These are phyloP conservation scores for Kodamaea fukazawae DNA, from an alignment of 805 yeast genomes.

Conservation along the genomic window DNA sequence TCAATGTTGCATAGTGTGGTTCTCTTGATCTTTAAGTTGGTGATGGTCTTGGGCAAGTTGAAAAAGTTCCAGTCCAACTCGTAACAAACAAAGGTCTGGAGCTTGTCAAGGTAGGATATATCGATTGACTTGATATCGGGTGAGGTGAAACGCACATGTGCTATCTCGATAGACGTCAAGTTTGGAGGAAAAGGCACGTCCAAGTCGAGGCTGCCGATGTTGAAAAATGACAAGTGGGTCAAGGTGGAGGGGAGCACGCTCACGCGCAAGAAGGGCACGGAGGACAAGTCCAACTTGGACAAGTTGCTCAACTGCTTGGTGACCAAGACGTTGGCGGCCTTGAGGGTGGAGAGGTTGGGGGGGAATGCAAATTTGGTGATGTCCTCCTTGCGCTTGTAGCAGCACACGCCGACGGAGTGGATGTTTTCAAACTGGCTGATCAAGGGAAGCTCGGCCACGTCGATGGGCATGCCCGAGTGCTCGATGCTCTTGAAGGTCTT, in stretches of 20 bases:
- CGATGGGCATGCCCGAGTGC: conserved; percentile 6
- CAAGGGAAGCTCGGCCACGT: neutral
- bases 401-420: neutral
- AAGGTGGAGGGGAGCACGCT: conserved; percentile 2
- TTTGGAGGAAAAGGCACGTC: conserved; percentile 3
- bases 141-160: conserved; percentile 2
- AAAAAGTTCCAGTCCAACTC: conserved; percentile 7
- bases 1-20: conserved; percentile 1
- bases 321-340: conserved; percentile 1
- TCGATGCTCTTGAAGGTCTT: conserved; percentile 1
- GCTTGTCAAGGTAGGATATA: conserved; percentile 2
- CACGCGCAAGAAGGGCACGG: neutral
- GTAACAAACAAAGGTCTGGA: conserved; percentile 4
- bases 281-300: neutral
- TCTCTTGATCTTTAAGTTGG: conserved; percentile 1
- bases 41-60: conserved; percentile 1
- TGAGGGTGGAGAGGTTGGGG: conserved; percentile 1
- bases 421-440: neutral
- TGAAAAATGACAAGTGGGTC: conserved; percentile 1
- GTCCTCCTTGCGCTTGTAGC: neutral
- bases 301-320: neutral
- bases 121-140: neutral
- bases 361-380: conserved; percentile 4
- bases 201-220: neutral
- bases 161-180: conserved; percentile 3